Evolutionary conservation across 352 stramenopile genomes (phyloP), one percentile per base, ranked within the genome.

Genomic region (Aphanomyces invadans): DNA sequence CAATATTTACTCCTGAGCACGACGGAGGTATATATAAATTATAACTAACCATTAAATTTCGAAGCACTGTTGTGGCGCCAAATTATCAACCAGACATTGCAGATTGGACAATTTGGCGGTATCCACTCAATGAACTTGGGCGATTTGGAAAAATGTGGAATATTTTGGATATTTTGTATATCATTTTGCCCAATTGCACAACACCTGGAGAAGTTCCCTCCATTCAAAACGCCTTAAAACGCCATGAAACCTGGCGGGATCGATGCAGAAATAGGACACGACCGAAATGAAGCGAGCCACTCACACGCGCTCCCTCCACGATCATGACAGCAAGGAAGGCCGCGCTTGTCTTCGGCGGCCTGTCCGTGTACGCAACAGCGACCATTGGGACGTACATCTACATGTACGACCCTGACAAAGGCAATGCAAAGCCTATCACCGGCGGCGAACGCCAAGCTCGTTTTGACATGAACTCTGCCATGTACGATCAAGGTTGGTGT

Each of bases 381-480:
- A 71, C 79, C 3, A 73, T 77, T 52, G 75, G 70, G 44, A 82
- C 81, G 68, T 90, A 90, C 65, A 55, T 92, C 65, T 84, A 80
- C 38, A 76, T 92, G 42, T 88, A 90, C 60, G 80, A 92, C 46
- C 84, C 84, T 0, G 74, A 73, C 55, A 74, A 73, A 45, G 63
- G 52, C 25, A 62, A 70, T 7, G 61, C 66, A 23, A 68, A 70
- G n/a, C 42, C 48, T 10, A 73, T 92, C 48, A 78, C 70, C 56
- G 78, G 87, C 63, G 76, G 67, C 60, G 74, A 72, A 25, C 80
- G 84, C 10, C 74, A 80, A 56, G 68, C 77, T 48, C 76, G 89
- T 29, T 92, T 90, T 65, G 73, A 92, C 77, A 55, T 68, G 21
- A 90, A 92, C 67, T 83, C 84, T 39, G 59, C 71, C 54, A 70